A percentile compares a stretch with the other conserved stretches of the same genome.
phyloP scores from a whole-genome alignment of 1,284 basidiomycete species.

The Rugosomyces carneus region DNA sequence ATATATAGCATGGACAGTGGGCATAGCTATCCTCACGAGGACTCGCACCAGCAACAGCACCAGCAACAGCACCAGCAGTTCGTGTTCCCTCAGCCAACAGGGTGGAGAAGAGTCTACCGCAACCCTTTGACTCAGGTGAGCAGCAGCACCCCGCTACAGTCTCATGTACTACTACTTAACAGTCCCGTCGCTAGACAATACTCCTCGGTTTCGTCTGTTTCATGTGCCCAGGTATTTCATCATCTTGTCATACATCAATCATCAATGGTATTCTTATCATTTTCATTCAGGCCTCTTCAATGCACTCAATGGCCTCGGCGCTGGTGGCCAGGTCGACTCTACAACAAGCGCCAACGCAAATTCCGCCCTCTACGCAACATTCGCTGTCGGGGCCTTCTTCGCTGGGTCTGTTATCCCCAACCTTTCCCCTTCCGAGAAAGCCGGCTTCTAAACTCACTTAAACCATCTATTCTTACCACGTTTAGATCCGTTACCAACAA shows the following conservation, averaged over 20 bases:
- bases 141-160: too few species aligned
- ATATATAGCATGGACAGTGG: slow-evolving; percentile 12
- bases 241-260: not conserved
- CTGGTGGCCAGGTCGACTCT: slow-evolving; percentile 59
- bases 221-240: slow-evolving; percentile 48
- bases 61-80: too few species aligned
- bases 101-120: slow-evolving; percentile 35
- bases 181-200: slow-evolving; percentile 33
- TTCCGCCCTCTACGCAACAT: slow-evolving; percentile 62
- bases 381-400: slow-evolving; percentile 59
- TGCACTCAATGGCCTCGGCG: slow-evolving; percentile 59
- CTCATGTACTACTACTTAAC: too few species aligned
- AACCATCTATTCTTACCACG: slow-evolving; percentile 3
- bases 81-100: slow-evolving; percentile 27
- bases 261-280: not conserved
- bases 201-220: slow-evolving; percentile 66
- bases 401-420: slow-evolving; percentile 49
- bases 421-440: slow-evolving; percentile 1
- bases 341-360: slow-evolving; percentile 60
- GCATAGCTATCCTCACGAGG: slow-evolving; percentile 16
- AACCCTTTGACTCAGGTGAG: slow-evolving; percentile 38
- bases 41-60: too few species aligned
- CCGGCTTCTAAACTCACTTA: not conserved
- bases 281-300: slow-evolving; percentile 41
- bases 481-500: slow-evolving; percentile 68